These are phyloP conservation scores for Spathaspora hagerdaliae DNA, from an alignment of 805 yeast genomes.

Conservation along the genomic window DNA sequence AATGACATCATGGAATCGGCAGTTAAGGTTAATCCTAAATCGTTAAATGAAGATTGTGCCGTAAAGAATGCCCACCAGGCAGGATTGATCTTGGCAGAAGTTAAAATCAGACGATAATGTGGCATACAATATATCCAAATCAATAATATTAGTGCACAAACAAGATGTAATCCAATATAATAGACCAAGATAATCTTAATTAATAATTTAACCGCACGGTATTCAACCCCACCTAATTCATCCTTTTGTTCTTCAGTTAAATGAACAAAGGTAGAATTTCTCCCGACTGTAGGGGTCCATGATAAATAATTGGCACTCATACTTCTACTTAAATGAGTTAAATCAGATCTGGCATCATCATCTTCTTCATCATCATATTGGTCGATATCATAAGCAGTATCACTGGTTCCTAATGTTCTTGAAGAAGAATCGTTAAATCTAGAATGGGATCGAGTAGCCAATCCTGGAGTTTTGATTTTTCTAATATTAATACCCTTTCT, in stretches of 20 bases:
- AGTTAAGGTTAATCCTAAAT: conserved; percentile 78
- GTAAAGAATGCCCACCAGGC: conserved; percentile 95
- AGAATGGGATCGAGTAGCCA: neutral
- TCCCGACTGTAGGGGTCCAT: conserved; percentile 87
- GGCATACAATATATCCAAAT: conserved; percentile 54
- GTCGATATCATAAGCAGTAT: conserved; percentile 9
- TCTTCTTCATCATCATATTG: conserved; percentile 13
- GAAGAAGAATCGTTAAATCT: neutral
- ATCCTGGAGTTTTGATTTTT: conserved; percentile 6
- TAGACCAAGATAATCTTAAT: conserved; percentile 61
- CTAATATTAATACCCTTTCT: conserved; percentile 1
- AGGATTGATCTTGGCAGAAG: conserved; percentile 60
- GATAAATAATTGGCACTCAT: conserved; percentile 71
- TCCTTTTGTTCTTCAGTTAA: conserved; percentile 80
- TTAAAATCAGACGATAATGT: conserved; percentile 41
- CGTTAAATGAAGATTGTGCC: conserved; percentile 74
- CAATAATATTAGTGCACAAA: conserved; percentile 49
- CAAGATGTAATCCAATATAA: conserved; percentile 71
- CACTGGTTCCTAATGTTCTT: neutral
- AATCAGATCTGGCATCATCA: conserved; percentile 1
- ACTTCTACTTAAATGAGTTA: conserved; percentile 7
- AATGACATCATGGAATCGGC: conserved; percentile 77
- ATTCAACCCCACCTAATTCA: conserved; percentile 96
- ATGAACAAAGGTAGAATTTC: conserved; percentile 88
- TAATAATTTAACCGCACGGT: conserved; percentile 78